Conservation (phyloP, 179 eudicot genomes). For the Spinacia oleracea region DNA sequence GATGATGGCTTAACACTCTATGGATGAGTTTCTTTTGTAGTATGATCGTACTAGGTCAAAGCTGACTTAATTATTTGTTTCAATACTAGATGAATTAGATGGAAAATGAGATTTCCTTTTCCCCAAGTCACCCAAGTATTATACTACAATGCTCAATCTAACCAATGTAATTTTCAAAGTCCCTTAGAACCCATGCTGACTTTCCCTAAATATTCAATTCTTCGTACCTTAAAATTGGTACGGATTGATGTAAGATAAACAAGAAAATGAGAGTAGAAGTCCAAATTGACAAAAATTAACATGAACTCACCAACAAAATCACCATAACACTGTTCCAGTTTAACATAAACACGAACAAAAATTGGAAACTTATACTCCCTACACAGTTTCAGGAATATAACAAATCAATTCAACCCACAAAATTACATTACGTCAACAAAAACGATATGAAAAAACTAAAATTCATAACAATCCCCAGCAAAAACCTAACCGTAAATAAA, state of each 20-base stretch:
- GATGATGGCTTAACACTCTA: background rate
- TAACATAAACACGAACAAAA: too few species aligned
- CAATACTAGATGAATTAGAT: background rate
- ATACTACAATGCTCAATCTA: background rate
- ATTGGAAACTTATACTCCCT: background rate
- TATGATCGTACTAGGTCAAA: background rate
- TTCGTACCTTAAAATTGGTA: background rate
- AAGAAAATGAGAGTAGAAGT: background rate
- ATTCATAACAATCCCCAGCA: background rate
- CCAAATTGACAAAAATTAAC: background rate
- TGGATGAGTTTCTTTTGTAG: background rate
- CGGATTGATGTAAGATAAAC: background rate
- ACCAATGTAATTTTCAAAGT: background rate
- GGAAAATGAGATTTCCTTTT: too few species aligned
- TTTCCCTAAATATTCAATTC: too few species aligned
- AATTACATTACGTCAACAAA: background rate
- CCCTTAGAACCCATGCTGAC: background rate
- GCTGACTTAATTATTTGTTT: background rate
- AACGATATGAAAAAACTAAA: background rate
- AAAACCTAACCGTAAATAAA: constrained; percentile 16
- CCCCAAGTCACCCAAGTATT: too few species aligned
- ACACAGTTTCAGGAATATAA: too few species aligned
- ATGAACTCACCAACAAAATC: background rate
- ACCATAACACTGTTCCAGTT: too few species aligned
- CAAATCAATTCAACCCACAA: background rate